phyloP scores from a whole-genome alignment of 192 early-diverging fungal species.

The Oehlia diaphana region DNA sequence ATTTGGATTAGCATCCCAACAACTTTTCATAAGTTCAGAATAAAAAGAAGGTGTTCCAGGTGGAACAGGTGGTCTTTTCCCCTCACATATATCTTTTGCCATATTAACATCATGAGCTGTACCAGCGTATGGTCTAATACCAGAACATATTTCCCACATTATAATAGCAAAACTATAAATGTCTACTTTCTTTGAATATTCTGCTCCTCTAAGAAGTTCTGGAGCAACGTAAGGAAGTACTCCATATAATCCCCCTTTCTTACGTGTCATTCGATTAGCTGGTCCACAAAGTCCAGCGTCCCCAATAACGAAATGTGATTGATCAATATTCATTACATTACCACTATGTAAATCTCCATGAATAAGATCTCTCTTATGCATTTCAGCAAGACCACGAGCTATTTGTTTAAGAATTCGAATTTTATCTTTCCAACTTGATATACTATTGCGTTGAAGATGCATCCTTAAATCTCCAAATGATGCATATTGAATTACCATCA shows the following conservation, averaged over 20 bases:
- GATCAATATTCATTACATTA: conserved; percentile 45
- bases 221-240: conserved; percentile 43
- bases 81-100: conserved; percentile 33
- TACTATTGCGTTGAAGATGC: conserved; percentile 33
- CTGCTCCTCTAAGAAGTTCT: conserved; percentile 29
- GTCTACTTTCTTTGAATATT: conserved; percentile 23
- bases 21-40: conserved; percentile 38
- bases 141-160: conserved; percentile 49
- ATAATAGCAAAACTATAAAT: conserved; percentile 48
- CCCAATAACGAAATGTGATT: conserved; percentile 40
- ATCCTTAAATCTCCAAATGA: conserved; percentile 37
- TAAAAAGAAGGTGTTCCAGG: conserved; percentile 43
- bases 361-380: conserved; percentile 44
- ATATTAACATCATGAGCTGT: conserved; percentile 33
- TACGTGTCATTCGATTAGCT: conserved; percentile 16
- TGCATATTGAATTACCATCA: conserved; percentile 45
- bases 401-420: conserved; percentile 36
- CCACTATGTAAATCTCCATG: conserved; percentile 49
- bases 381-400: conserved; percentile 35
- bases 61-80: conserved; percentile 38
- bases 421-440: conserved; percentile 32
- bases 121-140: conserved; percentile 36
- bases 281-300: conserved; percentile 37
- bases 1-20: conserved; percentile 42
- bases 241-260: conserved; percentile 32